These are phyloP conservation scores for Fusarium newnesense DNA, from an alignment of 2,329 filamentous ascomycete species.

Conservation along the genomic window DNA sequence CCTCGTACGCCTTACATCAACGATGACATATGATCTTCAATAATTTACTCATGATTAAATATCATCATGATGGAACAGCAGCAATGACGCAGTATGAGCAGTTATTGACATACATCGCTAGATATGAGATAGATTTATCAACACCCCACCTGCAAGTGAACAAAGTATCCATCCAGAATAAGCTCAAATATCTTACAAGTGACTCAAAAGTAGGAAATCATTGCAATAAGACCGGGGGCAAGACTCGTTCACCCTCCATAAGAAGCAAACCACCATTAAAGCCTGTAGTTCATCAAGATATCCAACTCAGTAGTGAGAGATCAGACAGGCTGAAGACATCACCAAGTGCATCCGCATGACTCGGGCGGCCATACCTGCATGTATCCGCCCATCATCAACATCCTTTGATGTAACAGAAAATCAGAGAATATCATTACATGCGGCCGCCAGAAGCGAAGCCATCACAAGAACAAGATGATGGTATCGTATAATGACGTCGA, in stretches of 20 bases:
- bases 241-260: neutral
- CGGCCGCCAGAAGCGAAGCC: conserved; percentile 1
- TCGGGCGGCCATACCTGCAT: conserved; percentile 5
- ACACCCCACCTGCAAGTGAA: conserved; percentile 3
- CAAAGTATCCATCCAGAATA: neutral
- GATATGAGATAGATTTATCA: neutral
- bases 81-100: neutral
- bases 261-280: neutral
- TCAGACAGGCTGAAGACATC: conserved; percentile 1
- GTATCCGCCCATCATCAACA: neutral
- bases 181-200: neutral
- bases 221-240: neutral
- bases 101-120: conserved; percentile 1
- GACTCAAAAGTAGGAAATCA: neutral
- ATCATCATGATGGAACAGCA: neutral
- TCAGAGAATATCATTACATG: neutral
- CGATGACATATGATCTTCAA: neutral
- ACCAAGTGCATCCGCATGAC: conserved; percentile 19
- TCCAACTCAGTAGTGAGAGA: neutral
- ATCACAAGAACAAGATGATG: neutral
- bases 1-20: neutral
- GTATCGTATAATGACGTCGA: conserved; percentile 30
- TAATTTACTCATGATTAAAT: neutral
- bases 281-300: neutral
- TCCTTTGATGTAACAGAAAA: neutral